phyloP scores from a whole-genome alignment of 441 rosid genomes.

The Macaranga tanarius region DNA sequence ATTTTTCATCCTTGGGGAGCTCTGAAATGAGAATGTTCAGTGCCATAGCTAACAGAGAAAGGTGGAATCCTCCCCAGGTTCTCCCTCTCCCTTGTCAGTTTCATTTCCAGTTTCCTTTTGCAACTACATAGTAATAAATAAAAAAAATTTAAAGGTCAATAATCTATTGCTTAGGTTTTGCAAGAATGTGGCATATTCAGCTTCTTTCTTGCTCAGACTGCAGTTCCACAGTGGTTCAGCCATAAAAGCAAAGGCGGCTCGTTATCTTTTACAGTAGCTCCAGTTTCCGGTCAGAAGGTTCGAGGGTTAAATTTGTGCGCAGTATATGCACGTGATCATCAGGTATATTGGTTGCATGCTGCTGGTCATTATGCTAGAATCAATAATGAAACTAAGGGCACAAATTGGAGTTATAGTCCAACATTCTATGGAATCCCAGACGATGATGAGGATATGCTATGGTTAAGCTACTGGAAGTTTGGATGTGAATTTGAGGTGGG shows the following conservation, averaged over 20 bases:
- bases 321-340: constrained; percentile 11
- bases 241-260: constrained; percentile 14
- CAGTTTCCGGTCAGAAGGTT: not conserved
- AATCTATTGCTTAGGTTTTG: constrained; percentile 19
- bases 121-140: not conserved
- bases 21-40: constrained; percentile 16
- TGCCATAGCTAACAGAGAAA: constrained; percentile 16
- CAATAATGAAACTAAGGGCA: constrained; percentile 16
- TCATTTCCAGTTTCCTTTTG: not conserved
- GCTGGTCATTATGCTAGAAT: constrained; percentile 20
- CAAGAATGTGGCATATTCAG: constrained; percentile 24
- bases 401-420: constrained; percentile 20
- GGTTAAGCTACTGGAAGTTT: constrained; percentile 24
- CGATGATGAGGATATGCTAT: constrained; percentile 19
- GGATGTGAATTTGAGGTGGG: constrained; percentile 21
- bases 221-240: constrained; percentile 22
- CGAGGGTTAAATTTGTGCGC: constrained; percentile 25
- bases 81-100: not conserved
- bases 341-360: constrained; percentile 11
- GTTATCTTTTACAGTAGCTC: constrained; percentile 14
- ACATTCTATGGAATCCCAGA: constrained; percentile 20
- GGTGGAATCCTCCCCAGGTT: constrained; percentile 25
- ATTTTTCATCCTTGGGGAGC: not conserved
- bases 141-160: not conserved
- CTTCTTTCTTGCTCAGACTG: constrained; percentile 22